Conservation (phyloP, 129 eudicot species). For the Artemisia argyi region DNA sequence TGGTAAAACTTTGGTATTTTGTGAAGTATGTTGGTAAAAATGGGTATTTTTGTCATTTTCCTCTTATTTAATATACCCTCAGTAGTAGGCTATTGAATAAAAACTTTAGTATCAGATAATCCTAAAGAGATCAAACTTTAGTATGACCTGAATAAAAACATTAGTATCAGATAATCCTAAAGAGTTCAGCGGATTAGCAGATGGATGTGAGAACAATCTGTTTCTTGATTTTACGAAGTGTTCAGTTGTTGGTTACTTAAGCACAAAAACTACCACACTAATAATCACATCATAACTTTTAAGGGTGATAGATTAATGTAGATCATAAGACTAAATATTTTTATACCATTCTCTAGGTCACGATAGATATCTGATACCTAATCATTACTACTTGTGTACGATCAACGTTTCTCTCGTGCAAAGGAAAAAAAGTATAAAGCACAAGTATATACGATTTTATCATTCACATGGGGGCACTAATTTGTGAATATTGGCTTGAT, state of each 20-base stretch:
- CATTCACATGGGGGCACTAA: slow-evolving; percentile 13
- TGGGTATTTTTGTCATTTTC: no score
- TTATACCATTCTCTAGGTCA: not conserved
- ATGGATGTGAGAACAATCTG: not conserved
- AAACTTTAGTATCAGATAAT: not conserved
- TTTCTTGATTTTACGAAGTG: not conserved
- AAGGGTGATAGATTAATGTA: no score
- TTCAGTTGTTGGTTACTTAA: not conserved
- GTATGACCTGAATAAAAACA: not conserved
- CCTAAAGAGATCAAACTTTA: not conserved
- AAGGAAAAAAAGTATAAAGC: slow-evolving; percentile 27
- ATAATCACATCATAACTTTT: no score
- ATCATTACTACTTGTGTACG: slow-evolving; percentile 15
- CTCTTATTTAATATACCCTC: not conserved
- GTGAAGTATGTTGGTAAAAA: no score
- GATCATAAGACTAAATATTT: not conserved
- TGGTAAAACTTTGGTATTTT: no score
- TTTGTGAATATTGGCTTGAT: slow-evolving; percentile 19
- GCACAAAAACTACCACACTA: no score
- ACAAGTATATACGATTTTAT: slow-evolving; percentile 17
- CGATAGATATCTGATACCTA: slow-evolving; percentile 2
- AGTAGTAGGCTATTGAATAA: not conserved
- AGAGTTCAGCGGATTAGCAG: not conserved
- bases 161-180: not conserved
- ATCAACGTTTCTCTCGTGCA: slow-evolving; percentile 23